Evolutionary conservation across 148 eudicot genomes (phyloP).

Genomic region (Euryodendron excelsum): DNA sequence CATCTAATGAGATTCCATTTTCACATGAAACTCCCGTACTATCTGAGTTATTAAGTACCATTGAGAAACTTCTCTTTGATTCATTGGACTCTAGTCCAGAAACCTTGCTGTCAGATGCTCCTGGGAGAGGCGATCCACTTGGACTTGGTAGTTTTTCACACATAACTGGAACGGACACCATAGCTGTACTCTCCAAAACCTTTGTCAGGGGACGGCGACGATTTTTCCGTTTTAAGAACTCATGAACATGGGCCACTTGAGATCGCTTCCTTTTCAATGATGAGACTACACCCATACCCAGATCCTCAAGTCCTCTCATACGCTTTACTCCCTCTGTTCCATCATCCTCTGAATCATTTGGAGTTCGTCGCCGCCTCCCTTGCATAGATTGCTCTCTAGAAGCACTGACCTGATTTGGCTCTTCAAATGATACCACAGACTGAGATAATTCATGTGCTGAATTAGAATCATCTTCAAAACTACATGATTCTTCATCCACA

Average conservation of each 20-base stretch:
- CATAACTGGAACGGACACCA: conserved; percentile 72
- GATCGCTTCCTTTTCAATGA: conserved; percentile 60
- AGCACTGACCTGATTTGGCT: conserved; percentile 31
- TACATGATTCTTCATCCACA: conserved; percentile 35
- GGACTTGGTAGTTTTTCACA: conserved; percentile 53
- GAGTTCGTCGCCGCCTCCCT: conserved; percentile 44
- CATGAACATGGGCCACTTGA: conserved; percentile 57
- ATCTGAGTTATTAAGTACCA: conserved; percentile 30
- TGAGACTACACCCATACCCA: conserved; percentile 53
- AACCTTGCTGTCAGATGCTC: conserved; percentile 45
- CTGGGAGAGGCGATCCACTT: conserved; percentile 33
- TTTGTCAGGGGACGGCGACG: conserved; percentile 63
- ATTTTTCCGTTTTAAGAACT: conserved; percentile 55
- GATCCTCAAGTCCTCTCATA: conserved; percentile 85
- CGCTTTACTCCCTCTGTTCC: conserved; percentile 76
- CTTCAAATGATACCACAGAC: conserved; percentile 65
- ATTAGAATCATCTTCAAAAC: conserved; percentile 39
- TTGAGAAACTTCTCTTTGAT: conserved; percentile 31
- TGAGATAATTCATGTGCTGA: conserved; percentile 53
- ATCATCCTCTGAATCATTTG: conserved; percentile 90
- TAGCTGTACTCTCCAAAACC: conserved; percentile 60
- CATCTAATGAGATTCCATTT: conserved; percentile 25
- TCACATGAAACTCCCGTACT: conserved; percentile 41
- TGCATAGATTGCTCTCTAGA: conserved; percentile 33
- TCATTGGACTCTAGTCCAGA: conserved; percentile 43